Evolutionary conservation across 257 asterid species (phyloP), one percentile per base, ranked within the genome.

Genomic region (Nicotiana tomentosiformis): DNA sequence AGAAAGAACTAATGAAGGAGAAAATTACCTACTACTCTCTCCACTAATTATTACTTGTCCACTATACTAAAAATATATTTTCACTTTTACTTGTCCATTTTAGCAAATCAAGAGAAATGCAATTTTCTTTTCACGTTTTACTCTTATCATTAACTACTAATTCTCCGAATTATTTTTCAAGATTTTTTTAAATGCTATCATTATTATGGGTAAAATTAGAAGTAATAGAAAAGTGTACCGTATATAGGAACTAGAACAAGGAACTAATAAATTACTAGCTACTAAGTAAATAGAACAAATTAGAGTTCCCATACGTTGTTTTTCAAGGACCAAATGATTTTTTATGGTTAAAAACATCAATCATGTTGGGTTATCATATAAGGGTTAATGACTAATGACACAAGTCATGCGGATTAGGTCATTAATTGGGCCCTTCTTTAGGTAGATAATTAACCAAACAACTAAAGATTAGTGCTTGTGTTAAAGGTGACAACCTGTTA

Each of bases 401-500:
- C 30, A 49, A 72, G 62, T 49, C 37, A 49, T 74, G 62, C 26
- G 62, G 64, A 74, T 74, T 74, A 74, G 80, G 64, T 72, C 37
- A 72, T 72, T 72, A 72, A 32, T 1, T 72, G 80, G 80, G 62
- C 15, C 80, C 62, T 49, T 15, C 8, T 26, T 49, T 49, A 74
- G 80, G 80, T 74, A 15, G 8, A 74, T 74, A 17, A 74, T 74
- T 74, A 49, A 74, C 80, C 35, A 74, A 74, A 74, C 60, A 74
- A 15, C 43, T 74, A 74, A 49, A 74, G 62, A 49, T 74, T 49
- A 58, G 64, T 58, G 64, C 26, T 58, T 58, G 10, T 16, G 11
- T 18, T 58, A 74, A 74, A 74, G 80, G 43, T 74, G 80, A 74
- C 80, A 74, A 74, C 80, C 80, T 26, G 80, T 74, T 49, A 74